Base-by-base conservation (phyloP, 2,329 filamentous ascomycete genomes). In the Diaporthe humulicola region DNA sequence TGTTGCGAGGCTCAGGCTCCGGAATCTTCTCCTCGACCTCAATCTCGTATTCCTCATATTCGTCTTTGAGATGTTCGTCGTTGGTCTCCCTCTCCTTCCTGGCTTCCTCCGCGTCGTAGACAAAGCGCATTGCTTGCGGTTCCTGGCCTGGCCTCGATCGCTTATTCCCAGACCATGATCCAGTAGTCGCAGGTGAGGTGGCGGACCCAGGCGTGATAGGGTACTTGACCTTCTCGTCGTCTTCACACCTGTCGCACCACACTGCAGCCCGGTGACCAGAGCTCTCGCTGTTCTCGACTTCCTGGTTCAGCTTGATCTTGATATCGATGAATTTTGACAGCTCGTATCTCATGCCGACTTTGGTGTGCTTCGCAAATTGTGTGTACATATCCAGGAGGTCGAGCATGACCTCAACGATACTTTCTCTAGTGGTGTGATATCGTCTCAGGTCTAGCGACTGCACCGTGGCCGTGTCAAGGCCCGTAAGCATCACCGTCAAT, bases 371-470 rank as follows among this genome's bases (percentile, higher is more conserved):
- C 72, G 91, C 91, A 81, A 97, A 93, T 80, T 98, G 94, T 0
- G 95, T 97, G 83, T 98, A 98, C 3, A 98, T 89, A 80, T 99
- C 96, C 36, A 98, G 89, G 0, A 98, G 88, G 81, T 98, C 97
- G 52, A 98, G 91, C 79, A 98, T 90, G 0, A 95, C 96, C 87
- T 98, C 96, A 85, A 89, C 82, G 38, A 90, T 85, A 76, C 87
- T 86, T 12, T 84, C 84, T 40, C 88, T 83, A 14, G 82, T 84
- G 52, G 87, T 87, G 75, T 87, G 84, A 78, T 81, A 87, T 57
- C 87, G 86, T 76, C 87, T 77, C 77, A 86, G 81, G 77, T 87
- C 84, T 83, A 94, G 81, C 82, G 87, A 78, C 81, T 83, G 75
- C 83, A 90, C 85, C 36, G 82, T 82, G 10, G 89, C 87, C 10